A percentile compares a stretch with the other conserved stretches of the same genome.
Conservation (phyloP, 345 rosid genomes). For the Populus pruinosa region DNA sequence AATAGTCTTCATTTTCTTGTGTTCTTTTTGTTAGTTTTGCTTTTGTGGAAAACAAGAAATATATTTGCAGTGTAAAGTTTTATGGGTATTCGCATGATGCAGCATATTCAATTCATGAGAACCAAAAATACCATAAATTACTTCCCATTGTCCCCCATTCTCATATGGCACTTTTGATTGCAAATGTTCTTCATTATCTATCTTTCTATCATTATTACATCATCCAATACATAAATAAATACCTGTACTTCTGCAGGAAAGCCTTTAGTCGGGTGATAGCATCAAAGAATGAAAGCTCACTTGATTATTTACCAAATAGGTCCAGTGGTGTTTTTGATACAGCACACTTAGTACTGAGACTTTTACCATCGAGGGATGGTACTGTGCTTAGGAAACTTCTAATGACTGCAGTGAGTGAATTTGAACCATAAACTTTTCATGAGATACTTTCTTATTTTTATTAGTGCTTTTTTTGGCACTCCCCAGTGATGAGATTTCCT, state of each 20-base stretch:
- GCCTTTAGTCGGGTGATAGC: slow-evolving; percentile 31
- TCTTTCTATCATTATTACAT: neutral
- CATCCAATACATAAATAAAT: neutral
- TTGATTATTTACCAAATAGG: slow-evolving; percentile 29
- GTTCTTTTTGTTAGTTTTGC: neutral
- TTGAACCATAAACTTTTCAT: neutral
- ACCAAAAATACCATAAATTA: neutral
- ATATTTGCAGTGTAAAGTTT: neutral
- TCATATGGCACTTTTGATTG: neutral
- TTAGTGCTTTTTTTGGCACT: neutral
- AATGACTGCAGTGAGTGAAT: slow-evolving; percentile 78
- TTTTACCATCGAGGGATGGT: slow-evolving; percentile 76
- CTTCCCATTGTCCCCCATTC: neutral
- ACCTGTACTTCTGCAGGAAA: slow-evolving; percentile 44
- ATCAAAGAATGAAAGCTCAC: slow-evolving; percentile 37
- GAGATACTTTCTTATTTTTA: neutral
- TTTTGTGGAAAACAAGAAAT: neutral
- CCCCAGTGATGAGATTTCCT: neutral
- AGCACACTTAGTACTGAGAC: slow-evolving; percentile 53
- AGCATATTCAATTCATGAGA: neutral
- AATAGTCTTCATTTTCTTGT: neutral
- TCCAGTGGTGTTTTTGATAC: slow-evolving; percentile 40
- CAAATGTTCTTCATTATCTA: neutral
- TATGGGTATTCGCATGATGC: too few species aligned
- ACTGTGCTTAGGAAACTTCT: slow-evolving; percentile 74